Evolutionary conservation across 2,329 filamentous ascomycete genomes (phyloP).

Genomic region (Chaetomiaceae sp.): DNA sequence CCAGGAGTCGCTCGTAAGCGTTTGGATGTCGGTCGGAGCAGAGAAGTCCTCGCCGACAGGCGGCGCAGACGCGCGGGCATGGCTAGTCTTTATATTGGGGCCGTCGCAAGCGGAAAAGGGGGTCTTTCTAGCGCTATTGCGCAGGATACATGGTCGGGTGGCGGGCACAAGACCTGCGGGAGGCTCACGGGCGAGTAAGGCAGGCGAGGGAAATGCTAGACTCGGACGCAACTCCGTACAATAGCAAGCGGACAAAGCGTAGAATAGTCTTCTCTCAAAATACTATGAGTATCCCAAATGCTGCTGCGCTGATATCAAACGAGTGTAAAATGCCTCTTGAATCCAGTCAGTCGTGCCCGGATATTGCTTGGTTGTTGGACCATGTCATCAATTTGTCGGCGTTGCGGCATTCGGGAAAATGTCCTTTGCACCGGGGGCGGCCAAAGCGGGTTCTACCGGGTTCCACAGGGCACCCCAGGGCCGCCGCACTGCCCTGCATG

Average conservation of each 20-base stretch:
- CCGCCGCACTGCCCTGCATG: constrained; percentile 13
- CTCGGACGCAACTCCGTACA: no score
- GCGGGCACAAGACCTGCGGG: background rate
- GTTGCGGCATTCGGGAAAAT: constrained; percentile 13
- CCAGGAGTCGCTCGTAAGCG: constrained; percentile 8
- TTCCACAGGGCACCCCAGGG: constrained; percentile 3
- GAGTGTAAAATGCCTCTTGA: no score
- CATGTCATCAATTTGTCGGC: constrained; percentile 3
- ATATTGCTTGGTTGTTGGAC: no score
- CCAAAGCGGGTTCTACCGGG: constrained; percentile 4
- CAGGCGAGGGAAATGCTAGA: background rate
- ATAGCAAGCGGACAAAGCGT: no score
- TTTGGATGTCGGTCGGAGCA: constrained; percentile 3
- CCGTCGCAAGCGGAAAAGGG: background rate
- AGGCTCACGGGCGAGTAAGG: background rate
- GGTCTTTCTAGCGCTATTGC: background rate
- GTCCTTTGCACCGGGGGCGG: background rate
- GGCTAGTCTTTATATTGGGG: background rate
- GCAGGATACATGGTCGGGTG: constrained; percentile 9
- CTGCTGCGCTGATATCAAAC: no score
- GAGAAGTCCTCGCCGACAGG: background rate
- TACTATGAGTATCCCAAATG: no score
- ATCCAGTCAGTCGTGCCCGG: no score
- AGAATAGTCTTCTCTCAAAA: no score
- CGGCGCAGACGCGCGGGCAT: constrained; percentile 4